A percentile compares a stretch with the other conserved stretches of the same genome.
These are phyloP conservation scores for Seiridium unicorne DNA, from an alignment of 2,329 filamentous ascomycete genomes.

Conservation along the genomic window DNA sequence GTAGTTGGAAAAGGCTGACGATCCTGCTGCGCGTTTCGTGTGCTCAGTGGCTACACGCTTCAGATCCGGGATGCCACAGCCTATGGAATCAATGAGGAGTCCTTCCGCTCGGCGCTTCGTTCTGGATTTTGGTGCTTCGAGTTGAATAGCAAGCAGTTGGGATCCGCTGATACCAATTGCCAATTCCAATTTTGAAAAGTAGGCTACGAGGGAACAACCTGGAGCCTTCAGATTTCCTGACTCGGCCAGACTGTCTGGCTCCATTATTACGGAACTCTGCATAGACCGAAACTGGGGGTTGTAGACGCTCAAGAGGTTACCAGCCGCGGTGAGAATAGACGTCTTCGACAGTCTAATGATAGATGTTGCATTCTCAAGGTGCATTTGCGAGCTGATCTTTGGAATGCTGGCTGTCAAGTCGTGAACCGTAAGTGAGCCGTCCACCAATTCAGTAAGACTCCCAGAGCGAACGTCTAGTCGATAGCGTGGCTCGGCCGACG, in stretches of 20 bases:
- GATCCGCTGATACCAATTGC: conserved; percentile 64
- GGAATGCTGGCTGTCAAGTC: conserved; percentile 64
- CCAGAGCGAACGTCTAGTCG: conserved; percentile 64
- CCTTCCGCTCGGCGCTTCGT: conserved; percentile 57
- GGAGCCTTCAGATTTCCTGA: conserved; percentile 30
- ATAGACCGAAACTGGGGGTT: conserved; percentile 67
- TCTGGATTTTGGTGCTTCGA: conserved; percentile 60
- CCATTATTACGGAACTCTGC: conserved; percentile 47
- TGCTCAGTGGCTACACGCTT: conserved; percentile 32
- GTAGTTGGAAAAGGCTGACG: conserved; percentile 34
- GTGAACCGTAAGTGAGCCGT: conserved; percentile 56
- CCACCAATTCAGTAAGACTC: conserved; percentile 57
- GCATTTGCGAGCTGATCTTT: conserved; percentile 54
- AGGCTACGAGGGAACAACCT: conserved; percentile 50
- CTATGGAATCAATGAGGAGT: conserved; percentile 71
- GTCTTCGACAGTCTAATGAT: conserved; percentile 67
- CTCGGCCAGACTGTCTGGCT: conserved; percentile 37
- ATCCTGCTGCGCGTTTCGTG: conserved; percentile 24
- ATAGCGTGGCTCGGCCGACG: conserved; percentile 32
- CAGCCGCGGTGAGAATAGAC: conserved; percentile 61
- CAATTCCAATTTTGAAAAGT: conserved; percentile 65
- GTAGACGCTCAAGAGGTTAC: conserved; percentile 57
- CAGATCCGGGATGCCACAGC: conserved; percentile 54
- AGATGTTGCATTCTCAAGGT: conserved; percentile 52
- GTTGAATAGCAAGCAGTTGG: conserved; percentile 65